Evolutionary conservation across 305 asterid genomes (phyloP).

Genomic region (Fraxinus greggii): DNA sequence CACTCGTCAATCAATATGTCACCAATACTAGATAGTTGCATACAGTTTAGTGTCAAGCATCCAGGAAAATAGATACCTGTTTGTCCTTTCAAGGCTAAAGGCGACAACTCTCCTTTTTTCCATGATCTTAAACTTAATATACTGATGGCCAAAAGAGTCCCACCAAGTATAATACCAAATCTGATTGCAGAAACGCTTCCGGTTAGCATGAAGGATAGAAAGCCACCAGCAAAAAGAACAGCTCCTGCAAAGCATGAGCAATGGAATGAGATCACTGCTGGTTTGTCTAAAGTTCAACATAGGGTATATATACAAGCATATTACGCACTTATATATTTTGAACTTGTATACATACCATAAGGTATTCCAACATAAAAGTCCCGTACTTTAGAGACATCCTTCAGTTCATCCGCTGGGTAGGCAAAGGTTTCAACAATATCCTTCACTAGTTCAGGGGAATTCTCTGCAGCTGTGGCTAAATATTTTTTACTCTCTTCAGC

Average conservation of each 20-base stretch:
- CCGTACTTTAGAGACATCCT: slow-evolving; percentile 63
- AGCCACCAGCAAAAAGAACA: slow-evolving; percentile 72
- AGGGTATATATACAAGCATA: not conserved
- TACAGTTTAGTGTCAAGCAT: not conserved
- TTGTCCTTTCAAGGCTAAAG: slow-evolving; percentile 75
- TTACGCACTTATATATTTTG: slow-evolving; percentile 7
- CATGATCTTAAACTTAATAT: slow-evolving; percentile 78
- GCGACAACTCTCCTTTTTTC: slow-evolving; percentile 68
- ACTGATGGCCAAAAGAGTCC: slow-evolving; percentile 82
- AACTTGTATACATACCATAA: slow-evolving; percentile 55
- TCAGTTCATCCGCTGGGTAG: slow-evolving; percentile 59
- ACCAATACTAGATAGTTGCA: not conserved
- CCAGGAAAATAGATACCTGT: slow-evolving; percentile 49
- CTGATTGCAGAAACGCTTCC: slow-evolving; percentile 85
- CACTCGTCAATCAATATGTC: not conserved
- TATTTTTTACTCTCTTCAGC: slow-evolving; percentile 68
- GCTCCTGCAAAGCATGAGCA: slow-evolving; percentile 52
- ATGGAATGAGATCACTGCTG: slow-evolving; percentile 23
- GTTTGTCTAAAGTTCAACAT: slow-evolving; percentile 6
- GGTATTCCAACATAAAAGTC: slow-evolving; percentile 95
- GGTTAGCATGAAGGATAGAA: slow-evolving; percentile 77
- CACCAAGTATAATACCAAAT: slow-evolving; percentile 89
- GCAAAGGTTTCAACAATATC: slow-evolving; percentile 83
- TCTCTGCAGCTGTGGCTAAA: slow-evolving; percentile 65
- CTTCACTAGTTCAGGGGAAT: slow-evolving; percentile 76